Evolutionary conservation across 176 grass and related monocot species (phyloP).

Genomic region (Oryza meridionalis): DNA sequence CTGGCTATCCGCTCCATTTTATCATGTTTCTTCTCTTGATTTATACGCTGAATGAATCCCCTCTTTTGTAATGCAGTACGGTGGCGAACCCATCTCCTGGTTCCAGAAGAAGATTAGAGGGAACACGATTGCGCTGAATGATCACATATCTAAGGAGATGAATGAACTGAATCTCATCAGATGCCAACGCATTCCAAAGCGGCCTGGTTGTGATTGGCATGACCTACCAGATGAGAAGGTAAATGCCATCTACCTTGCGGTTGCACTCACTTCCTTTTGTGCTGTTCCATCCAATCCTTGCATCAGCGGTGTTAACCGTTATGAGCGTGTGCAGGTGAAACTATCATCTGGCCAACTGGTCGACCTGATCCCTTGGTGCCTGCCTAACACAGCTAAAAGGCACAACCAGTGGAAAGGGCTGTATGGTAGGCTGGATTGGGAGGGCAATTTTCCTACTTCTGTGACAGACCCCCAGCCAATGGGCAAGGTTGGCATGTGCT

Average conservation of each 20-base stretch:
- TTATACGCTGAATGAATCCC: conserved; percentile 18
- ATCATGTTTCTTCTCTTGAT: background rate
- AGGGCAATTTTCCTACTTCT: conserved; percentile 97
- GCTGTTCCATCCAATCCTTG: background rate
- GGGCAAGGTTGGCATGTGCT: conserved; percentile 98
- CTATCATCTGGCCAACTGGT: conserved; percentile 88
- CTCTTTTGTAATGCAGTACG: conserved; percentile 64
- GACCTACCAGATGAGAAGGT: conserved; percentile 97
- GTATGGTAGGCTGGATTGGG: conserved; percentile 95
- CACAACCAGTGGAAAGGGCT: conserved; percentile 99
- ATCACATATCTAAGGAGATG: conserved; percentile 99
- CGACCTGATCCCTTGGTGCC: conserved; percentile 96
- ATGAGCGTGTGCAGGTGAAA: conserved; percentile 65
- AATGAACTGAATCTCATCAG: conserved; percentile 96
- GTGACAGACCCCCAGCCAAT: conserved; percentile 95
- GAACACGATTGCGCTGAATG: conserved; percentile 62
- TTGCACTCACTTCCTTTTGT: conserved; percentile 17
- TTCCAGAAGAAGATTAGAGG: conserved; percentile 97
- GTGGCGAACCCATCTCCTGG: conserved; percentile 75
- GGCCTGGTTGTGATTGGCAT: conserved; percentile 90
- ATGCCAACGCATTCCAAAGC: conserved; percentile 90
- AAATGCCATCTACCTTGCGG: conserved; percentile 11
- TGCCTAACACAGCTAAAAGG: conserved; percentile 97
- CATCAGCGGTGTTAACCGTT: conserved; percentile 2
- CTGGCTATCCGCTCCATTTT: background rate